phyloP scores from a whole-genome alignment of 1,284 basidiomycete species.

The Porodaedalea pini region DNA sequence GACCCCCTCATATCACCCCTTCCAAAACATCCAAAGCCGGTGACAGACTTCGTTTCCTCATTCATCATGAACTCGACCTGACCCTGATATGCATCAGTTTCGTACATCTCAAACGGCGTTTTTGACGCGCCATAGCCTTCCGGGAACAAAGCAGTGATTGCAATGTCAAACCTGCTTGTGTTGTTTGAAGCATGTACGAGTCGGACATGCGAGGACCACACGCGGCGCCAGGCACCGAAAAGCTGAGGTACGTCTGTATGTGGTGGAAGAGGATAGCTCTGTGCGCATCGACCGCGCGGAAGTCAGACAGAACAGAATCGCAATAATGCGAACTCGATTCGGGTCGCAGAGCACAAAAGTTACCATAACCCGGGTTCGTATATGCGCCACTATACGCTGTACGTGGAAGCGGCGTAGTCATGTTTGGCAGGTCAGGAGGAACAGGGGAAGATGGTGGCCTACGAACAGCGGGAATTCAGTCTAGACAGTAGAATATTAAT shows the following conservation, averaged over 20 bases:
- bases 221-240: constrained; percentile 20
- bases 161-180: constrained; percentile 20
- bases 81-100: background rate
- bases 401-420: constrained; percentile 11
- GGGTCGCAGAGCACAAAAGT: constrained; percentile 25
- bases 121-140: constrained; percentile 27
- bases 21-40: constrained; percentile 25
- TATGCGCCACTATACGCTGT: constrained; percentile 26
- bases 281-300: constrained; percentile 19
- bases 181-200: constrained; percentile 18
- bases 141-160: constrained; percentile 24
- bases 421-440: background rate
- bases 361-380: constrained; percentile 24
- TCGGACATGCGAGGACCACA: constrained; percentile 26
- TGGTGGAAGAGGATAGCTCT: constrained; percentile 7
- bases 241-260: constrained; percentile 11
- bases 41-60: constrained; percentile 18
- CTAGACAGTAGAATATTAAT: too few species aligned
- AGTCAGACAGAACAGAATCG: constrained; percentile 21
- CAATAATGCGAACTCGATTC: constrained; percentile 23
- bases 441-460: background rate
- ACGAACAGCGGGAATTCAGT: background rate
- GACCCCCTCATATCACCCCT: constrained; percentile 6
- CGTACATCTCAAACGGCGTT: constrained; percentile 24
- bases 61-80: constrained; percentile 23